Evolutionary conservation across 805 yeast species (phyloP).

Genomic region (Zygosaccharomyces rouxii): DNA sequence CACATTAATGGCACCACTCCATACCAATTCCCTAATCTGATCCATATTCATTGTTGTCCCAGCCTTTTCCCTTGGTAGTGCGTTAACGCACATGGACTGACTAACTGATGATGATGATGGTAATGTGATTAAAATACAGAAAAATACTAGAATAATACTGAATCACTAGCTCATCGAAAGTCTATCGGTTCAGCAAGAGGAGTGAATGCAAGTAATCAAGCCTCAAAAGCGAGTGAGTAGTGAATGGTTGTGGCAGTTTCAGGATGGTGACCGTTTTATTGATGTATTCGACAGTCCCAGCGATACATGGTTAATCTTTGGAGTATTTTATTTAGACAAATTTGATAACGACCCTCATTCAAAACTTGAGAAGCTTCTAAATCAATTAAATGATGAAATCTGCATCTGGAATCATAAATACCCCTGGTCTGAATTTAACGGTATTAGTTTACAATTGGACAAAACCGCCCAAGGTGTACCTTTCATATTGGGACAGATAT

Average conservation of each 20-base stretch:
- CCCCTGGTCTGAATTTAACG: constrained; percentile 40
- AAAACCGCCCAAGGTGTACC: constrained; percentile 12
- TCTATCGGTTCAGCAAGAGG: not conserved
- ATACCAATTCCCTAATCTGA: constrained; percentile 39
- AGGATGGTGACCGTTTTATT: constrained; percentile 14
- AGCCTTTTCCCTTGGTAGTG: not conserved
- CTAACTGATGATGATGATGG: not conserved
- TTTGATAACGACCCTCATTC: constrained; percentile 6
- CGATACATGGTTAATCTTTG: constrained; percentile 27
- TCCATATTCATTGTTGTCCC: constrained; percentile 15
- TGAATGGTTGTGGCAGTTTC: constrained; percentile 27
- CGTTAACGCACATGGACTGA: not conserved
- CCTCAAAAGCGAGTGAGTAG: constrained; percentile 7
- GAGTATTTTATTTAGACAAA: constrained; percentile 27
- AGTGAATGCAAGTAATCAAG: constrained; percentile 9
- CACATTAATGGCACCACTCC: constrained; percentile 54
- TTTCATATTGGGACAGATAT: constrained; percentile 32
- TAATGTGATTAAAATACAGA: not conserved
- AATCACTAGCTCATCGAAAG: not conserved
- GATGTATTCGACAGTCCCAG: constrained; percentile 20
- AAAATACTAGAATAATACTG: not conserved
- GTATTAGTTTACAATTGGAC: constrained; percentile 23
- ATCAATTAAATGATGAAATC: constrained; percentile 10
- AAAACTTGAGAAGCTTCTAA: not conserved
- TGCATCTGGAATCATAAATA: constrained; percentile 38